phyloP scores from a whole-genome alignment of 768 basidiomycete species.

The Podaxis mareebaensis region DNA sequence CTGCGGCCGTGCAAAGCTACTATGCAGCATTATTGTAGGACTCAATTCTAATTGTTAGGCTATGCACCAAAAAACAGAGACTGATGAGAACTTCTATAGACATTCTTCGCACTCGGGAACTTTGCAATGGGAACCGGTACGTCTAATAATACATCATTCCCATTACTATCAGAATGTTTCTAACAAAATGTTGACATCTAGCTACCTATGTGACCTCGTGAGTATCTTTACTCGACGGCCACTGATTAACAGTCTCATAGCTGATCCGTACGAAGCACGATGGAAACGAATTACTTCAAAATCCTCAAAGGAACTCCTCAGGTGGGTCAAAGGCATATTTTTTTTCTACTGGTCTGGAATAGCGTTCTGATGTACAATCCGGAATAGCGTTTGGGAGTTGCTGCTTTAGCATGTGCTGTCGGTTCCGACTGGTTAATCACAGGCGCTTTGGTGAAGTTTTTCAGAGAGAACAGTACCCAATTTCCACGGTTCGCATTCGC shows the following conservation, averaged over 20 bases:
- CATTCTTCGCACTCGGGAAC: constrained; percentile 10
- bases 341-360: background rate
- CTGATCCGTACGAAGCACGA: background rate
- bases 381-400: constrained; percentile 2
- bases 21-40: constrained; percentile 5
- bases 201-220: constrained; percentile 11
- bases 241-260: no score
- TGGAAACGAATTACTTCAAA: background rate
- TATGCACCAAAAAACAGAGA: no score
- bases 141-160: background rate
- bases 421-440: constrained; percentile 16
- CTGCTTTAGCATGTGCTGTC: constrained; percentile 6
- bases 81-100: background rate
- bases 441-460: constrained; percentile 3
- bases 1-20: background rate
- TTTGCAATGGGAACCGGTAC: constrained; percentile 12
- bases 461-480: background rate
- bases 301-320: constrained; percentile 1
- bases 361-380: background rate
- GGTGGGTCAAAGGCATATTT: background rate
- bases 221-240: background rate
- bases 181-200: background rate
- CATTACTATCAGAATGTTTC: background rate
- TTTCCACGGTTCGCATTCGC: background rate
- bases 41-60: background rate